Evolutionary conservation across 2,329 filamentous ascomycete species (phyloP).

Genomic region (Microcyclosporella mali): DNA sequence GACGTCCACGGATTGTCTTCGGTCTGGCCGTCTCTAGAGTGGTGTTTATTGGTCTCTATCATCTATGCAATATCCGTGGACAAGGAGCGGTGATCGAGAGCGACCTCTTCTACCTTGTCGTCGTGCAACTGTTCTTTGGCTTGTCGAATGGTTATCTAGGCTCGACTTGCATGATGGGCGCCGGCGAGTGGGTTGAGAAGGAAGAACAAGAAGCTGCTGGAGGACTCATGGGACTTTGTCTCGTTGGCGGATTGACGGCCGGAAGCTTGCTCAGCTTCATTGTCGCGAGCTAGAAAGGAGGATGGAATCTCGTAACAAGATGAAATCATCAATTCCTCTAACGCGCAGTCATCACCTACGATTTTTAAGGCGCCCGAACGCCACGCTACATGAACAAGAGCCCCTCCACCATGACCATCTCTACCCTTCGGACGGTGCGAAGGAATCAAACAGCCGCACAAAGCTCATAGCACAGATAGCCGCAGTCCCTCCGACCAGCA

Average conservation of each 20-base stretch:
- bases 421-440: conserved; percentile 4
- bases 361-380: conserved; percentile 1
- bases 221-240: conserved; percentile 85
- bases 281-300: conserved; percentile 40
- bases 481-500: conserved; percentile 58
- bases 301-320: background rate
- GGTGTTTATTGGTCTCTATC: conserved; percentile 74
- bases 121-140: conserved; percentile 81
- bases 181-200: conserved; percentile 71
- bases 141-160: conserved; percentile 81
- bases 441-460: conserved; percentile 16
- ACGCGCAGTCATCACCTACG: background rate
- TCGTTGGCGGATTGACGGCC: conserved; percentile 74
- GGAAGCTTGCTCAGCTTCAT: conserved; percentile 90
- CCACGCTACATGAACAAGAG: conserved; percentile 5
- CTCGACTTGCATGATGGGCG: conserved; percentile 86
- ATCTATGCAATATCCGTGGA: conserved; percentile 81
- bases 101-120: conserved; percentile 78
- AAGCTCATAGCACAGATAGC: conserved; percentile 57
- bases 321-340: background rate
- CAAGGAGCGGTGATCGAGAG: conserved; percentile 67
- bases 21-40: conserved; percentile 58
- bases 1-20: conserved; percentile 63
- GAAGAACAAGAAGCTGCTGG: conserved; percentile 83
- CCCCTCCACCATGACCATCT: background rate